Evolutionary conservation across 805 yeast species (phyloP), one percentile per base, ranked within the genome.

Genomic region (Yarrowia porcina): DNA sequence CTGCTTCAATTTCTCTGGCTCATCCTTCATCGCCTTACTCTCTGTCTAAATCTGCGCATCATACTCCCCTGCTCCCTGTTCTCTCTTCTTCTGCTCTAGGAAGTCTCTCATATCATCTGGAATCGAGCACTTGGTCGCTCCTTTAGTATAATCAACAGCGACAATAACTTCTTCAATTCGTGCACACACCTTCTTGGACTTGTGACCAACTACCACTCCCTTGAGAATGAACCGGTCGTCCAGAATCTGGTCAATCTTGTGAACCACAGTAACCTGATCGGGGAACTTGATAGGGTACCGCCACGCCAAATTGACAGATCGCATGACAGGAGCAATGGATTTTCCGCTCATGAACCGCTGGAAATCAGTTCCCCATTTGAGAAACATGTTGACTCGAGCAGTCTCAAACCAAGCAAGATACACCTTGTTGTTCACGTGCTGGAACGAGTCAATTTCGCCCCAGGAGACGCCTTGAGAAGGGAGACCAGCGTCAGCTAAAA

Each of bases 351-450:
- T 56, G 50, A 67, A 65, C 15, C 52, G 42, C 13, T 42, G 25
- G 15, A 63, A 61, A 9, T 63, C 68, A 7, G 63, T 71, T 3
- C 64, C 63, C 17, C 69, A 66, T 45, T 45, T 42, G 30, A 42
- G 28, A 42, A 64, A 39, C 47, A 61, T 33, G 49, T 23, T 44
- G n/a, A 38, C 56, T 1, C 63, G 63, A 10, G 59, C 63, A 2
- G 68, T 44, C 59, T 69, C 71, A 41, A 68, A 68, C 66, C 68
- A 68, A 20, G 65, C 65, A 42, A 69, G 64, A 44, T 69, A 69
- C 35, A 63, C 64, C 39, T 66, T 69, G 47, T 69, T 69, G 65
- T 69, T 69, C 35, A 69, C 71, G 28, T 69, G 71, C 49, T 65
- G 65, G 60, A 69, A 67, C 8, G 64, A 25, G 63, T 69, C 71